Conservation (phyloP, 495 filamentous ascomycete genomes). For the Penicillium macrosclerotiorum region DNA sequence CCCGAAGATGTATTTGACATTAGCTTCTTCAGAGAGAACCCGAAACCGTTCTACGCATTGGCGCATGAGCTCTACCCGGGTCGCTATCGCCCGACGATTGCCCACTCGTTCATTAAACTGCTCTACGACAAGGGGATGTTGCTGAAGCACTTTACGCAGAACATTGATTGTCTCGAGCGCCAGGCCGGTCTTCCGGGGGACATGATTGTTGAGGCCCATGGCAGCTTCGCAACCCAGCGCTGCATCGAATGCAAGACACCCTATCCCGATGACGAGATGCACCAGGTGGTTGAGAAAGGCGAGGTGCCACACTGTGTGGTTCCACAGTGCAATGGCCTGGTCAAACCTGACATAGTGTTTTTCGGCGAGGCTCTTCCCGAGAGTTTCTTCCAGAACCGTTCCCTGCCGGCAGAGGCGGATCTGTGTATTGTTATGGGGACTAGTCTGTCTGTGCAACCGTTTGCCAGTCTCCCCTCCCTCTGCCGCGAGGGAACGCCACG, state of each 20-base stretch:
- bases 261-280: slow-evolving; percentile 74
- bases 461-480: slow-evolving; percentile 72
- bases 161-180: slow-evolving; percentile 93
- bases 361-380: slow-evolving; percentile 85
- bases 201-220: slow-evolving; percentile 89
- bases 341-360: slow-evolving; percentile 98
- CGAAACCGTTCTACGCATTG: slow-evolving; percentile 85
- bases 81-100: slow-evolving; percentile 81
- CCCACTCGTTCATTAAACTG: slow-evolving; percentile 74
- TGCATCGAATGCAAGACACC: slow-evolving; percentile 82
- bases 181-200: slow-evolving; percentile 79
- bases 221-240: slow-evolving; percentile 83
- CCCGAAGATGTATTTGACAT: slow-evolving; percentile 81
- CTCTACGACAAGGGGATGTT: slow-evolving; percentile 75
- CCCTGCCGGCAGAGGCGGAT: slow-evolving; percentile 63
- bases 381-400: slow-evolving; percentile 60
- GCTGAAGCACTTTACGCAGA: slow-evolving; percentile 90
- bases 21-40: slow-evolving; percentile 77
- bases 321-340: slow-evolving; percentile 66
- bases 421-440: slow-evolving; percentile 89
- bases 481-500: slow-evolving; percentile 63
- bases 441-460: slow-evolving; percentile 84
- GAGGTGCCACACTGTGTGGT: slow-evolving; percentile 65
- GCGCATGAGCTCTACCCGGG: slow-evolving; percentile 91
- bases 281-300: slow-evolving; percentile 56